These are phyloP conservation scores for Lachancea kluyveri DNA, from an alignment of 805 yeast genomes.

Conservation along the genomic window DNA sequence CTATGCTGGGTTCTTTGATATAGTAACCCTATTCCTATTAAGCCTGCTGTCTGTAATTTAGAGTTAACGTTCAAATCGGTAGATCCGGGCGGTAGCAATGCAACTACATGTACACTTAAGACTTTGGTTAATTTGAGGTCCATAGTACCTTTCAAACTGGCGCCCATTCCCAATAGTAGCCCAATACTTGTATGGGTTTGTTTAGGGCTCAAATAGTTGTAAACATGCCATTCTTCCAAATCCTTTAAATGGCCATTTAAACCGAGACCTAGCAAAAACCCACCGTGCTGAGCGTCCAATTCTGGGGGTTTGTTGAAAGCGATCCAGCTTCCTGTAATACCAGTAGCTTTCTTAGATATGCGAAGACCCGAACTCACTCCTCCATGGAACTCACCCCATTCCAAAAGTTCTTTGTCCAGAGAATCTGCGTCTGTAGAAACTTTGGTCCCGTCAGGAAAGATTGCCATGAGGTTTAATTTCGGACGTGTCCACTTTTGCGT, in stretches of 20 bases:
- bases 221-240: conserved; percentile 94
- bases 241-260: conserved; percentile 78
- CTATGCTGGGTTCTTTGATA: conserved; percentile 75
- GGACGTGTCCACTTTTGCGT: conserved; percentile 84
- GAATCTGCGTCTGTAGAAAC: conserved; percentile 52
- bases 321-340: conserved; percentile 78
- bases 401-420: conserved; percentile 42
- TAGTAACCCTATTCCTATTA: conserved; percentile 82
- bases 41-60: conserved; percentile 85
- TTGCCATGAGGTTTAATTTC: conserved; percentile 59
- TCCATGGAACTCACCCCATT: conserved; percentile 89
- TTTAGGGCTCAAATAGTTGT: conserved; percentile 87
- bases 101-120: conserved; percentile 86
- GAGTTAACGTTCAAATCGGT: conserved; percentile 79
- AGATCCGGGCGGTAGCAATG: conserved; percentile 85
- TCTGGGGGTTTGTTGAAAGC: conserved; percentile 72
- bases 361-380: conserved; percentile 86
- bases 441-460: conserved; percentile 63
- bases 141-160: conserved; percentile 77
- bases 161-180: conserved; percentile 84
- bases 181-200: conserved; percentile 83
- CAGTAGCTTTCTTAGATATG: conserved; percentile 59
- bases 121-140: conserved; percentile 85
- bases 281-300: conserved; percentile 82
- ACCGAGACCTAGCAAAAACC: conserved; percentile 88